These are phyloP conservation scores for Phytophthora citrophthora DNA, from an alignment of 352 stramenopile genomes.

Conservation along the genomic window DNA sequence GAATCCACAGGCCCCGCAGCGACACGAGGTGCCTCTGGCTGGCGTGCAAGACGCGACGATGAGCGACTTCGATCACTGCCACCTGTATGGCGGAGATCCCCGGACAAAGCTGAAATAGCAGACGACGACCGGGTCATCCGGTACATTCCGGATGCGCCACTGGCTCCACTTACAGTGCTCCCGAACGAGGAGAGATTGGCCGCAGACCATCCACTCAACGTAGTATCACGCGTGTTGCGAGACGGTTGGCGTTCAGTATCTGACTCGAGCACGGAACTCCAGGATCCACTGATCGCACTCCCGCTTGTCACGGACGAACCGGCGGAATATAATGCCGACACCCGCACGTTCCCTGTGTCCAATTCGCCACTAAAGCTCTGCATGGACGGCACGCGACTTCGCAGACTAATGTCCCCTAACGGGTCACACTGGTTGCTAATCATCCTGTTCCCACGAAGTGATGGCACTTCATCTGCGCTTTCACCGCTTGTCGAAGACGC, in stretches of 20 bases:
- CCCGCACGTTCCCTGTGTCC: constrained; percentile 23
- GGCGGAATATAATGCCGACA: constrained; percentile 40
- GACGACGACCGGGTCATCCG: constrained; percentile 29
- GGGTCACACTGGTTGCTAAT: constrained; percentile 13
- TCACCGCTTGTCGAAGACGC: constrained; percentile 29
- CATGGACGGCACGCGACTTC: constrained; percentile 22
- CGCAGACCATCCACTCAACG: constrained; percentile 61
- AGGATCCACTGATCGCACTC: constrained; percentile 61
- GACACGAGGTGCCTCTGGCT: constrained; percentile 8
- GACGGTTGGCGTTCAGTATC: constrained; percentile 52
- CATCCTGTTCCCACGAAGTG: constrained; percentile 22
- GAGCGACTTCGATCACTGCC: constrained; percentile 26
- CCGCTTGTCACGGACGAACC: constrained; percentile 58
- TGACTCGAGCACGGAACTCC: constrained; percentile 79
- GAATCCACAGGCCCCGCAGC: constrained; percentile 16
- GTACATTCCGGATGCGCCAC: constrained; percentile 12
- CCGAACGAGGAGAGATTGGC: constrained; percentile 49
- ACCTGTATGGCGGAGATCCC: constrained; percentile 16
- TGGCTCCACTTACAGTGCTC: constrained; percentile 29
- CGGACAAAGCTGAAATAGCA: constrained; percentile 10
- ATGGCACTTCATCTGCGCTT: constrained; percentile 31
- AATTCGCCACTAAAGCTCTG: constrained; percentile 23
- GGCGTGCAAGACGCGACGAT: constrained; percentile 8
- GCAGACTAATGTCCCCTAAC: constrained; percentile 16
- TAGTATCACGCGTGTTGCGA: constrained; percentile 75